Base-by-base conservation (phyloP, 2,329 filamentous ascomycete genomes). In the Colletotrichum karsti region DNA sequence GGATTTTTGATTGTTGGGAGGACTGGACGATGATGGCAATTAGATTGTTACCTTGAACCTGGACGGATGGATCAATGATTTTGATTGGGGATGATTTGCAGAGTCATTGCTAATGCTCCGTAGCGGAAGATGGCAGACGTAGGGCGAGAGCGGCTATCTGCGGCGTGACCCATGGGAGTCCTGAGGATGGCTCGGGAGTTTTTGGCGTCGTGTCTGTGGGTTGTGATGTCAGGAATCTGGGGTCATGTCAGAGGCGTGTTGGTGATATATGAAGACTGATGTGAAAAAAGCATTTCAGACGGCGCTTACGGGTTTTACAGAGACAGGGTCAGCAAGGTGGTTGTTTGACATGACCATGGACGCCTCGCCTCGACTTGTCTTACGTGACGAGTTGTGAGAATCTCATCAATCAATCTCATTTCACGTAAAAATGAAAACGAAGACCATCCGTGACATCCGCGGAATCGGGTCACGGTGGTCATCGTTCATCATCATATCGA, bases 181-280 rank as follows among this genome's bases (percentile, higher is more conserved):
- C 33, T 30, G 42, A 63, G 30, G 13, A 18, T 9, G 61, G 61
- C 33, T 58, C 41, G 53, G 61, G 50, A 51, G 13, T 28, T 51
- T 58, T 56, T 50, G 20, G 30, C 10, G 42, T 56, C 24, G 7
- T 37, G 56, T 59, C 0, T 37, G 42, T 59, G 56, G 30, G 20
- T 9, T 60, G 50, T 62, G 57, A 62, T 62, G 63, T 62, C 48
- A 62, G 24, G 28, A 61, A 61, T 46, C 37, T 28, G 18, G 56
- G 48, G 51, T 44, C n/a, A 28, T 24, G 20, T 67, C 42, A 28
- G 26, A 28, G 24, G 12, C n/a, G 35, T n/a, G 58, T 57, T 58
- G 53, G 37, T 35, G 50, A 54, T 62, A 33, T 35, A 46, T 44
- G 44, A 39, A 39, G 35, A 54, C 13, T 41, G 44, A 37, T 35